Evolutionary conservation across 2,329 filamentous ascomycete genomes (phyloP), one percentile per base, ranked within the genome.

Genomic region (Stagonosporopsis vannaccii): DNA sequence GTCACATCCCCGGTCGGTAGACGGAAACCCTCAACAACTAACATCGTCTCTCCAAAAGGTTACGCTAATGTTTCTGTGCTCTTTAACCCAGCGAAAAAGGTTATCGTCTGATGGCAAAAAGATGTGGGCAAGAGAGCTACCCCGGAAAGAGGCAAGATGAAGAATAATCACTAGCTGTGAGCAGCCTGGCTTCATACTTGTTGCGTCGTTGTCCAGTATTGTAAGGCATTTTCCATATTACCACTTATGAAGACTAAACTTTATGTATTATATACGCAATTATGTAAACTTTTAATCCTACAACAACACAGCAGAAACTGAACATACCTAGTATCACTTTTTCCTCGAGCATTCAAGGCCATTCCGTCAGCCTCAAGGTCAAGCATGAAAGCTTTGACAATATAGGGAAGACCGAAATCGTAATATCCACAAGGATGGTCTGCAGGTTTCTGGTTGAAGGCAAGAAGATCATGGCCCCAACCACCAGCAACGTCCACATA

Each of bases 331-430:
- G 20, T 25, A 20, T 43, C 3, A 49, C 49, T 20, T 20, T 26
- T 62, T 26, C 58, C 45, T 30, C 58, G 58, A 72, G 60, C 73
- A 71, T 22, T 70, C 56, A 28, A 54, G 61, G 9, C 56, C 61
- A 36, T 62, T 61, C 15, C 48, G 50, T 19, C 54, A 36, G 42
- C 33, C 11, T 41, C 50, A n/a, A 54, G 41, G 15, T 50, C 32
- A 4, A 58, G 45, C 15, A 50, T 50, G 13, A 8, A 36, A 7
- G 42, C 28, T 19, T 48, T 6, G 12, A 9, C 37, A 23, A 54
- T 37, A n/a, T 47, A 32, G 1, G 28, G 44, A 23, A 42, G 30
- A 28, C 32, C 37, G 8, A 36, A 30, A 2, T 42, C 20, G n/a
- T 53, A 41, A 41, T 53, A 42, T 22, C 40, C 32, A 19, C 15